These are phyloP conservation scores for Helianthus tuberosus DNA, from an alignment of 129 eudicot genomes.

Conservation along the genomic window DNA sequence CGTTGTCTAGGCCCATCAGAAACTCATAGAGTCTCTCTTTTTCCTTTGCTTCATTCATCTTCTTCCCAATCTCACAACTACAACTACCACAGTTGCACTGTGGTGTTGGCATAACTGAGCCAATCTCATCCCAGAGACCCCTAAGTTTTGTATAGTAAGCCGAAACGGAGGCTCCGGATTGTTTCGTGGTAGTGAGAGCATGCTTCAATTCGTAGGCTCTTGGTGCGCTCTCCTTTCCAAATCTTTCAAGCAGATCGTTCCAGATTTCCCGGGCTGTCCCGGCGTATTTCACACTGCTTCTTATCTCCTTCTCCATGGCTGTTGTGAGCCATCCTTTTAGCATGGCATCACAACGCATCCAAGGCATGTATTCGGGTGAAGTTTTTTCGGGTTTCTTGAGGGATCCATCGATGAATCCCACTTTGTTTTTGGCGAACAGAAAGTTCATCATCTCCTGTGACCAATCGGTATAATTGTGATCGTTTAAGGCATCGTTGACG, in stretches of 20 bases:
- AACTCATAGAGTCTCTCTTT: too few relatives aligned
- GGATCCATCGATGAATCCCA: background rate
- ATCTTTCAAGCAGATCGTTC: background rate
- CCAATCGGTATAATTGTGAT: too few relatives aligned
- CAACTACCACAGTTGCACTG: background rate
- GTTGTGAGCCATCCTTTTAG: slow-evolving; percentile 1
- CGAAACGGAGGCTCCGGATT: background rate
- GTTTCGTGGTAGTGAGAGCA: background rate
- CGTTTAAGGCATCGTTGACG: too few relatives aligned
- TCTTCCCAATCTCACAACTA: background rate
- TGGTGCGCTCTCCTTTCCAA: background rate
- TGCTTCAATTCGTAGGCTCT: background rate
- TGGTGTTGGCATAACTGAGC: background rate
- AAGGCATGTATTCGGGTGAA: background rate
- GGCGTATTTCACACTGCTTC: background rate
- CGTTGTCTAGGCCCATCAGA: too few relatives aligned
- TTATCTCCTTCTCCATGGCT: background rate
- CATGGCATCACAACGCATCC: slow-evolving; percentile 14
- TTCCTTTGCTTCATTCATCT: background rate
- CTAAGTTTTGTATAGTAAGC: background rate
- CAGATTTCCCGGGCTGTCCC: background rate
- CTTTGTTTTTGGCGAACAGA: too few relatives aligned
- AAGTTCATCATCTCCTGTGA: too few relatives aligned
- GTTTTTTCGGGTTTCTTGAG: background rate
- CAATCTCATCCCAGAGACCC: background rate